Evolutionary conservation across 164 flowering plant genomes (phyloP).

Genomic region (Chimonanthus praecox): DNA sequence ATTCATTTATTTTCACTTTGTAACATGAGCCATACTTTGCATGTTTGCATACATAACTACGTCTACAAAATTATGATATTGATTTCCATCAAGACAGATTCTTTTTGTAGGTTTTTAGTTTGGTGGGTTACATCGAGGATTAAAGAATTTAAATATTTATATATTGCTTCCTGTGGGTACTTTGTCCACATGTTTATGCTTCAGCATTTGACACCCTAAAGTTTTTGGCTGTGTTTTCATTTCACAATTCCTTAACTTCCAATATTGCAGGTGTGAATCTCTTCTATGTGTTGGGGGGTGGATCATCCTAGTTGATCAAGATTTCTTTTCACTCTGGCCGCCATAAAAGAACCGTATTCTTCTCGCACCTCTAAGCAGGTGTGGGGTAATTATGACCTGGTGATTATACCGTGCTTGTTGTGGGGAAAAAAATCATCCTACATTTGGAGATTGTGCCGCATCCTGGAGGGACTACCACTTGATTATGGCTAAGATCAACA

Average conservation of each 20-base stretch:
- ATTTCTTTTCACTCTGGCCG: conserved; percentile 89
- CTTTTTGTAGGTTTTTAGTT: neutral
- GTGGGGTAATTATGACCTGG: conserved; percentile 63
- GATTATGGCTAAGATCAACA: conserved; percentile 77
- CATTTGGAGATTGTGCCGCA: conserved; percentile 87
- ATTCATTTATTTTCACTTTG: neutral
- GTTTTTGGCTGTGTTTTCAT: neutral
- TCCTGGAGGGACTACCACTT: conserved; percentile 65
- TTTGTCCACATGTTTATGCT: neutral
- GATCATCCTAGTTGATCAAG: conserved; percentile 33
- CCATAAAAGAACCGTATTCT: conserved; percentile 44
- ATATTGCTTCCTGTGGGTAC: neutral
- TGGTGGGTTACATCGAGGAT: neutral
- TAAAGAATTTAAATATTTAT: no score
- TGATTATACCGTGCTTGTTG: conserved; percentile 46
- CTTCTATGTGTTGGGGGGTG: conserved; percentile 31
- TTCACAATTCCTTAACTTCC: neutral
- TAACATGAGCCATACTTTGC: neutral
- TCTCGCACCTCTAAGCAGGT: conserved; percentile 93
- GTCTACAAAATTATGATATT: neutral
- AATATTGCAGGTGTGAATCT: conserved; percentile 35
- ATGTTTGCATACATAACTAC: neutral
- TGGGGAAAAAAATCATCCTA: conserved; percentile 77
- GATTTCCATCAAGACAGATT: neutral
- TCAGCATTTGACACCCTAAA: neutral